Percentiles rank a stretch among this genome's conserved stretches.
phyloP scores from a whole-genome alignment of 148 eudicot genomes.

The Amaranthus cruentus region DNA sequence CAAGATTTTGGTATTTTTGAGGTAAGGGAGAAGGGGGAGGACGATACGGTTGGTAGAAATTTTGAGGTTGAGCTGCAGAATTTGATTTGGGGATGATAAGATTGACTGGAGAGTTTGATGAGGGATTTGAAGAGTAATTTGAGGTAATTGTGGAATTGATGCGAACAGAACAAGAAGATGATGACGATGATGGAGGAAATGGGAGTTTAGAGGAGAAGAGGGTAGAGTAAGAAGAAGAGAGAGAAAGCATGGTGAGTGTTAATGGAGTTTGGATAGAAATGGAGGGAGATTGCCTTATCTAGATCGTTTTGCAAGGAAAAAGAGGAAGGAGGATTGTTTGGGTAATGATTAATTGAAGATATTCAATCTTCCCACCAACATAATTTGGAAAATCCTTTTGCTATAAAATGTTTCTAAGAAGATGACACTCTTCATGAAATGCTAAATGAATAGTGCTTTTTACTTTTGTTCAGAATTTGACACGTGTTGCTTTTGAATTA shows the following conservation, averaged over 20 bases:
- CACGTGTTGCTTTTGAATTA: no score
- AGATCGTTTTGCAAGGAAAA: background rate
- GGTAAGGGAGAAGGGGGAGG: slow-evolving; percentile 73
- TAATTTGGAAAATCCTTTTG: no score
- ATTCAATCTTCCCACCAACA: no score
- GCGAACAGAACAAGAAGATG: slow-evolving; percentile 13
- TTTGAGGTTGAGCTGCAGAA: slow-evolving; percentile 30
- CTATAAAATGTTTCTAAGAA: no score
- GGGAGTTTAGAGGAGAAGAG: slow-evolving; percentile 8
- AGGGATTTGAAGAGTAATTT: slow-evolving; percentile 9
- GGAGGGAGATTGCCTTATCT: slow-evolving; percentile 1
- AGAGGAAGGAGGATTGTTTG: background rate
- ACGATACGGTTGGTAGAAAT: slow-evolving; percentile 76
- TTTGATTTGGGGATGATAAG: slow-evolving; percentile 17
- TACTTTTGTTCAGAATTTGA: no score
- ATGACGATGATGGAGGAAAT: slow-evolving; percentile 26
- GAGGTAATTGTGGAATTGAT: slow-evolving; percentile 13
- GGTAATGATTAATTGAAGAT: no score
- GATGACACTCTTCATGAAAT: no score
- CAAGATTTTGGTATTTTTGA: slow-evolving; percentile 47
- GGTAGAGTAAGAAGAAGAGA: slow-evolving; percentile 4
- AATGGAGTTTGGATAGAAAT: background rate
- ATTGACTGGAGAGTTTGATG: slow-evolving; percentile 11
- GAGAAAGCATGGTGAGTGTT: slow-evolving; percentile 13
- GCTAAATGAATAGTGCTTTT: no score